phyloP scores from a whole-genome alignment of 2,329 filamentous ascomycete species.

The Pyrenochaeta sp. region DNA sequence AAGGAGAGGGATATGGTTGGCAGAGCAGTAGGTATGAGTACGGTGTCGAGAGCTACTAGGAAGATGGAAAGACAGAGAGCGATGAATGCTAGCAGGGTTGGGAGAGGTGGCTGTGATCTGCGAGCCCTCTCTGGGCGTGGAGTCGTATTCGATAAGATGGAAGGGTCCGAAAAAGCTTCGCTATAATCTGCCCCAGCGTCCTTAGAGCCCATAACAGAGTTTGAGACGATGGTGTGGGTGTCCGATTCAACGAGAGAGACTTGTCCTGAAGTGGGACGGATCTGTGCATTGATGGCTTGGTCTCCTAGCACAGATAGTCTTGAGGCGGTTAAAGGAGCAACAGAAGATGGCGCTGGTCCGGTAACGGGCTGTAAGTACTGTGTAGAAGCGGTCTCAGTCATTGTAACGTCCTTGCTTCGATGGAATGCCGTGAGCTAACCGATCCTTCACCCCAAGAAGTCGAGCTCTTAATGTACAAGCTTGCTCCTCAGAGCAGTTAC shows the following conservation, averaged over 20 bases:
- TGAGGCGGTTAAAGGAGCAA: background rate
- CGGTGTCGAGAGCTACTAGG: slow-evolving; percentile 58
- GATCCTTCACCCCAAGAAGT: background rate
- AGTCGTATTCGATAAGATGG: background rate
- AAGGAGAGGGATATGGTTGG: slow-evolving; percentile 72
- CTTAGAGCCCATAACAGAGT: background rate
- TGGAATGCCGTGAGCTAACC: background rate
- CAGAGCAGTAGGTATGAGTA: slow-evolving; percentile 71
- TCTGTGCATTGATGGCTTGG: background rate
- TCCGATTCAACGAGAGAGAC: background rate
- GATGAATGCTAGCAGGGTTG: slow-evolving; percentile 35
- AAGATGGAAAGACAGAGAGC: slow-evolving; percentile 50
- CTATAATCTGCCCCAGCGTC: background rate
- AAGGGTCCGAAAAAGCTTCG: background rate
- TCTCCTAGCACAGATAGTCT: background rate
- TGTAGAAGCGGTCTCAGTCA: background rate
- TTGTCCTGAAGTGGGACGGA: background rate
- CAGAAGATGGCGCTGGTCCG: background rate
- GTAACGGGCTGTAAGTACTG: background rate
- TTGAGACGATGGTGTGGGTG: background rate
- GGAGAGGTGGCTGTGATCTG: background rate
- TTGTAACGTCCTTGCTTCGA: background rate
- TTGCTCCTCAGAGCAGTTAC: background rate
- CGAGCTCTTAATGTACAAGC: background rate
- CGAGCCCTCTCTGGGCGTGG: background rate